These are phyloP conservation scores for Syncephalastrum racemosum DNA, from an alignment of 371 early-diverging fungal genomes.

Conservation along the genomic window DNA sequence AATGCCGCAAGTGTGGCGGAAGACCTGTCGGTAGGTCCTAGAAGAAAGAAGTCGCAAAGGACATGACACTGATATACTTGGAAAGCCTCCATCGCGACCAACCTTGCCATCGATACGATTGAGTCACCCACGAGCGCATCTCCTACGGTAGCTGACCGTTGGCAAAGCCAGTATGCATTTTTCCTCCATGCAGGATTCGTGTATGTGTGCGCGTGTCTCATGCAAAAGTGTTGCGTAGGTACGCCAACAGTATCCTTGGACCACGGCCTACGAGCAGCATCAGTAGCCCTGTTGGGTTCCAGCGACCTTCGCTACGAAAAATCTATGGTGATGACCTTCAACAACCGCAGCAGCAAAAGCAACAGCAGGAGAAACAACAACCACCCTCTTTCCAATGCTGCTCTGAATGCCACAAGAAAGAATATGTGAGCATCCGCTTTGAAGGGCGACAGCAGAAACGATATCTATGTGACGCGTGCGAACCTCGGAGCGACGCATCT, in stretches of 20 bases:
- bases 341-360: too few relatives aligned
- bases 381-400: slow-evolving; percentile 17
- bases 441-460: too few relatives aligned
- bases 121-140: too few relatives aligned
- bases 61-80: not conserved
- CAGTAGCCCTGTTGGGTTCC: too few relatives aligned
- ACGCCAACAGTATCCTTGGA: slow-evolving; percentile 40
- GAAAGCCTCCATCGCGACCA: slow-evolving; percentile 46
- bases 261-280: too few relatives aligned
- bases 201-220: not conserved
- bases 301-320: too few relatives aligned
- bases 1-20: slow-evolving; percentile 58
- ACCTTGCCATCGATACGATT: slow-evolving; percentile 18
- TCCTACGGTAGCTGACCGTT: slow-evolving; percentile 27
- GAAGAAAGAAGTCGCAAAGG: not conserved
- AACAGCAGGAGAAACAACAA: not conserved
- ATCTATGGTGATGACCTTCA: too few relatives aligned
- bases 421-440: too few relatives aligned
- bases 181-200: not conserved
- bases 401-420: slow-evolving; percentile 17
- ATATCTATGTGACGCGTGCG: too few relatives aligned
- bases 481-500: too few relatives aligned
- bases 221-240: slow-evolving; percentile 16
- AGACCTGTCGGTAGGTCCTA: slow-evolving; percentile 48
- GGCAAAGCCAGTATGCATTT: slow-evolving; percentile 42